Evolutionary conservation across 2,329 filamentous ascomycete genomes (phyloP), one percentile per base, ranked within the genome.

Genomic region (Dothistroma septosporum): DNA sequence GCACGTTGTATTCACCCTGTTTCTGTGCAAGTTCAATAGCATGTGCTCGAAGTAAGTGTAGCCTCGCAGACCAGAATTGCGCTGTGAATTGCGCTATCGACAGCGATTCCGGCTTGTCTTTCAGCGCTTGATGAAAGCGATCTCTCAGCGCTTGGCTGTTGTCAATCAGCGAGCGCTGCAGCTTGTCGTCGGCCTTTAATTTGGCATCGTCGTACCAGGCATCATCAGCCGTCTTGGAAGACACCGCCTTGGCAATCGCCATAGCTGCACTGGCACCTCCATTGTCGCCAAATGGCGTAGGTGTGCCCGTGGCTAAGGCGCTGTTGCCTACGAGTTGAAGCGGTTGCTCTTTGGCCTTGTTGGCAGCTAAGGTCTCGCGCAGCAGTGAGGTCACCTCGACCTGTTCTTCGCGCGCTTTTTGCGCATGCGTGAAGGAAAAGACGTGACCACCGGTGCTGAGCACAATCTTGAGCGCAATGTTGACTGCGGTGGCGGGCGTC

Each of bases 391-490:
- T 96, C 72, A 97, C 85, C 3, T 85, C 83, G 70, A 94, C 91
- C 59, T 94, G 92, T 76, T 99, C 92, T 33, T 85, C 80, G 66
- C 93, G 87, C 50, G 93, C 90, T 66, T 89, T 85, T 22, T 83
- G 78, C 12, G 84, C 76, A 2, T 91, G 91, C 61, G 91, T 95
- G 77, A 99, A 97, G 65, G 90, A 88, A 75, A 99, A 97, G 53
- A 93, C 85, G 73, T 95, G 91, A 58, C 87, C 85, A 50, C 87
- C 83, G 19, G 90, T 79, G 54, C 92, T 89, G 64, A 89, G 89
- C 68, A 97, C 90, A 58, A 99, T 88, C 75, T 94, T 96, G 61
- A 97, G 83, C 83, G 96, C 96, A 57, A 96, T 92, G 80, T 96
- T 97, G 19, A 91, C 81, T 37, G 86, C 87, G n/a, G 82, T 87